Evolutionary conservation across 345 rosid genomes (phyloP).

Genomic region (Camelina hispida): DNA sequence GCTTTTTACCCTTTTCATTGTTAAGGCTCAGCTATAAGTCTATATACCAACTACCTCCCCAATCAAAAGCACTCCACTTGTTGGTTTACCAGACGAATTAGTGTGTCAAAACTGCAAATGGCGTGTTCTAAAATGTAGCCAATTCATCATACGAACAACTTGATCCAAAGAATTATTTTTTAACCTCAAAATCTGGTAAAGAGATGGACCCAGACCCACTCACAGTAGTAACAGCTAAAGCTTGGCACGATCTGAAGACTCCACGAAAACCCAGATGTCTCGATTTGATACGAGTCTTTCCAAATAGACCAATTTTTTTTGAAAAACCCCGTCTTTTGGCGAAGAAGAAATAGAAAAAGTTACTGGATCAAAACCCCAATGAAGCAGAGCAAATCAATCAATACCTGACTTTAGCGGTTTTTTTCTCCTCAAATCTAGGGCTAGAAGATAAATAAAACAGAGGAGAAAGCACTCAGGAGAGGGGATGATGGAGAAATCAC

Average conservation of each 20-base stretch:
- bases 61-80: conserved; percentile 36
- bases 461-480: neutral
- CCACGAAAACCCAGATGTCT: conserved; percentile 31
- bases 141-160: conserved; percentile 29
- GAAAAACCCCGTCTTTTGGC: neutral
- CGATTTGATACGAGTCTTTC: neutral
- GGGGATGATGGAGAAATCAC: neutral
- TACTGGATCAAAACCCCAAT: neutral
- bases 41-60: conserved; percentile 33
- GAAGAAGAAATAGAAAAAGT: neutral
- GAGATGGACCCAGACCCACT: neutral
- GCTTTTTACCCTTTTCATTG: conserved; percentile 80
- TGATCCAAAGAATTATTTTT: conserved; percentile 16
- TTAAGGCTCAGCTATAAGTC: conserved; percentile 23
- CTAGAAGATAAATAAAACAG: neutral
- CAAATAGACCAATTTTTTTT: neutral
- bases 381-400: conserved; percentile 25
- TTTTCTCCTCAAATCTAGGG: neutral
- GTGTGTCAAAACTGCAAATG: conserved; percentile 23
- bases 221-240: conserved; percentile 17
- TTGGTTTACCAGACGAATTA: conserved; percentile 20
- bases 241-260: conserved; percentile 35
- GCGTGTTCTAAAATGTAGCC: conserved; percentile 33
- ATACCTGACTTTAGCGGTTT: neutral
- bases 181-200: conserved; percentile 23